Conservation (phyloP, 345 rosid species). For the Gossypium rotundifolium region DNA sequence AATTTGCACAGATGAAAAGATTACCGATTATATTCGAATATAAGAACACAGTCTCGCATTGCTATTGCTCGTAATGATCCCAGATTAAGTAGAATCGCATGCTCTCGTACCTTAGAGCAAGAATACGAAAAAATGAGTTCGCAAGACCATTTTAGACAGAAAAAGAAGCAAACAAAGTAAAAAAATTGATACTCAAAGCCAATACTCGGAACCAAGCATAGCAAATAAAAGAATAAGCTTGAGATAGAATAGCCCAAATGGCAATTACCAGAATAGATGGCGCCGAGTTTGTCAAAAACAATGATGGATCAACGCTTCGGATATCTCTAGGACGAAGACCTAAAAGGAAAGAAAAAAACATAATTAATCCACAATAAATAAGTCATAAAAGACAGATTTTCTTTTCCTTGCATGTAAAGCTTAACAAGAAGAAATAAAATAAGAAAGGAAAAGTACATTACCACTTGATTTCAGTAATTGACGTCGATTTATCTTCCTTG, state of each 20-base stretch:
- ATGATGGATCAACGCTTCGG: conserved; percentile 87
- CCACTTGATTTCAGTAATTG: conserved; percentile 88
- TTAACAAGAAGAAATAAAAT: neutral
- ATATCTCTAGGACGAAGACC: conserved; percentile 97
- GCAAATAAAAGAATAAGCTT: conserved; percentile 3
- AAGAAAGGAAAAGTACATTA: conserved; percentile 15
- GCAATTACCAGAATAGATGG: conserved; percentile 77
- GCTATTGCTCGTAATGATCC: conserved; percentile 89
- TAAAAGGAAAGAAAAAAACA: conserved; percentile 13
- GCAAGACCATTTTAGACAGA: neutral
- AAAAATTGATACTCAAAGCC: neutral
- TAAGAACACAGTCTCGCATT: conserved; percentile 72
- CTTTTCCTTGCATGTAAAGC: neutral
- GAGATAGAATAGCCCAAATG: neutral
- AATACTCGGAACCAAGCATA: neutral
- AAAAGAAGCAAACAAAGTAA: neutral
- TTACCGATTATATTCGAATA: conserved; percentile 85
- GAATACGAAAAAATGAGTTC: neutral
- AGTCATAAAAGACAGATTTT: neutral
- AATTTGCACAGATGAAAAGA: neutral
- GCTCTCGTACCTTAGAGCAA: conserved; percentile 67
- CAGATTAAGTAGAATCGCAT: conserved; percentile 79
- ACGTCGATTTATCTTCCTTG: conserved; percentile 76
- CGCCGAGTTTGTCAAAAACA: conserved; percentile 86
- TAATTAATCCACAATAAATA: neutral